Conservation (phyloP, 2,329 filamentous ascomycete species). For the Thelonectria blattea region DNA sequence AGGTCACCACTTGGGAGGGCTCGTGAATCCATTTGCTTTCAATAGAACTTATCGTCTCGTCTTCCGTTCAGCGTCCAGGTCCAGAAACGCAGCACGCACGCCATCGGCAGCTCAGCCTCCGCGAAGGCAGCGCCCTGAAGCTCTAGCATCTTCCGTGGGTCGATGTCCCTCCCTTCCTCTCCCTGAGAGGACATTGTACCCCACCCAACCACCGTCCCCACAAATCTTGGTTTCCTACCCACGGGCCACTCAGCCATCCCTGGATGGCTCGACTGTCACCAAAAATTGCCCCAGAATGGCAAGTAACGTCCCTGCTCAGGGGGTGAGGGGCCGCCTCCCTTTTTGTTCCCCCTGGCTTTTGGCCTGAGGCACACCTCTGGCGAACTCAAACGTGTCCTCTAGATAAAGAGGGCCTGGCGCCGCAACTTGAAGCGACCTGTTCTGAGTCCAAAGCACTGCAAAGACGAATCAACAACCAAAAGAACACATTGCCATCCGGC, state of each 20-base stretch:
- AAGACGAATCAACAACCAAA: conserved; percentile 25
- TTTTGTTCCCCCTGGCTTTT: conserved; percentile 22
- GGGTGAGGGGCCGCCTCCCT: conserved; percentile 14
- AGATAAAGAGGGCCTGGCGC: conserved; percentile 45
- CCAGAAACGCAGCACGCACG: conserved; percentile 8
- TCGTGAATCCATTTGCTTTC: too few species aligned
- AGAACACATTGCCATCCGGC: conserved; percentile 40
- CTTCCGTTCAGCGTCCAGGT: neutral
- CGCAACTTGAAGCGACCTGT: conserved; percentile 20
- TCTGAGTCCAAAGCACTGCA: conserved; percentile 3
- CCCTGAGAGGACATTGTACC: conserved; percentile 8
- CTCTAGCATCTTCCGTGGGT: conserved; percentile 16
- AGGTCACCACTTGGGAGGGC: too few species aligned
- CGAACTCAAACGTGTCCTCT: conserved; percentile 40
- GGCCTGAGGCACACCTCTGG: conserved; percentile 40
- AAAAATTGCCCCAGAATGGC: conserved; percentile 4
- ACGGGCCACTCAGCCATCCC: neutral
- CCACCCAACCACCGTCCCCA: conserved; percentile 5
- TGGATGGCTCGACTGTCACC: neutral
- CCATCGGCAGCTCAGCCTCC: conserved; percentile 12
- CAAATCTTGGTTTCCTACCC: neutral
- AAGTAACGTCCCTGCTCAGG: conserved; percentile 9
- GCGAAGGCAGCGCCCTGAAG: conserved; percentile 12
- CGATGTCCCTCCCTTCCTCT: conserved; percentile 17
- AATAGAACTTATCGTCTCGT: neutral